Evolutionary conservation across 139 green algal species (phyloP).

Genomic region (Chlorella sp.): DNA sequence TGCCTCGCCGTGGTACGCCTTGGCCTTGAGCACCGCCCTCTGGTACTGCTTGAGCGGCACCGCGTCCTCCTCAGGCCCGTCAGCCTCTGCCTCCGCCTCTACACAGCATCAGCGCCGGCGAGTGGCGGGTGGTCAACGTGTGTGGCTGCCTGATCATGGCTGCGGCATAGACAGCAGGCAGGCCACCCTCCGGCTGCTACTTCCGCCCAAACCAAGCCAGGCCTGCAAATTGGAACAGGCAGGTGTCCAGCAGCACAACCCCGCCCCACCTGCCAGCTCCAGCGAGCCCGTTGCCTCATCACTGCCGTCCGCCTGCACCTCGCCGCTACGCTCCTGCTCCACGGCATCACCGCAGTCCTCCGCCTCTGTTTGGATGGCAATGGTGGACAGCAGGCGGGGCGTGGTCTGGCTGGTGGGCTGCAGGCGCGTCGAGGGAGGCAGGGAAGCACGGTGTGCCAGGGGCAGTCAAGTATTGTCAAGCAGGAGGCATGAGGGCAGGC

Average conservation of each 20-base stretch:
- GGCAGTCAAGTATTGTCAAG: neutral
- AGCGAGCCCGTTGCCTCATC: constrained; percentile 13
- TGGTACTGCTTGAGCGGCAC: constrained; percentile 40
- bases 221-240: too few species aligned
- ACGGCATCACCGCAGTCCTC: constrained; percentile 15
- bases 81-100: neutral
- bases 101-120: neutral
- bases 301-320: constrained; percentile 5
- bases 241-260: neutral
- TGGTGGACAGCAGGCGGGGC: constrained; percentile 35
- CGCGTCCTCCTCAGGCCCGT: neutral
- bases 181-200: too few species aligned
- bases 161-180: too few species aligned
- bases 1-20: constrained; percentile 16
- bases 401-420: neutral
- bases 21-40: constrained; percentile 23
- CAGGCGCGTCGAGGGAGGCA: neutral
- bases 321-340: constrained; percentile 25
- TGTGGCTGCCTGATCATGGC: neutral
- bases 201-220: too few species aligned
- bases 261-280: neutral
- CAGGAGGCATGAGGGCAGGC: too few species aligned
- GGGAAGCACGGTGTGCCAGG: neutral
- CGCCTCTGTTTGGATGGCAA: constrained; percentile 14
- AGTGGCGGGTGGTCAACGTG: neutral